These are phyloP conservation scores for Chenopodium quinoa DNA, from an alignment of 148 eudicot genomes.

Conservation along the genomic window DNA sequence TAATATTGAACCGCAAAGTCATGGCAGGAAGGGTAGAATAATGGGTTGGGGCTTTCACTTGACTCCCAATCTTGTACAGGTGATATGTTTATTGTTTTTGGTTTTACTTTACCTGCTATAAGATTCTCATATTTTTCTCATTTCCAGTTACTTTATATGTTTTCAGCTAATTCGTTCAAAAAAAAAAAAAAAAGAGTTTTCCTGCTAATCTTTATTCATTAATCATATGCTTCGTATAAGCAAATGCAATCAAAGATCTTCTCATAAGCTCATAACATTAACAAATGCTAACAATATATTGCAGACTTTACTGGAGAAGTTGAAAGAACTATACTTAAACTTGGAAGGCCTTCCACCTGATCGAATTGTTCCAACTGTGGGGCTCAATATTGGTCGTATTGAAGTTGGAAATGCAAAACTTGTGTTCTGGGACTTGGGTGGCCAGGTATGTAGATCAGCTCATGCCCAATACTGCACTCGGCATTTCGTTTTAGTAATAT, in stretches of 20 bases:
- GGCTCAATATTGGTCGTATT: constrained; percentile 94
- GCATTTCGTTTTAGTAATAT: not conserved
- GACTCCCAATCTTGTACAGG: not conserved
- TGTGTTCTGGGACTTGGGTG: constrained; percentile 99
- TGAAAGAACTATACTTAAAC: constrained; percentile 82
- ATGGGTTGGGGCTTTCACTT: not conserved
- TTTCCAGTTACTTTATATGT: not conserved
- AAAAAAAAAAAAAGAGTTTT: no score
- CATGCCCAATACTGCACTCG: not conserved
- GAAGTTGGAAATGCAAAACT: constrained; percentile 89
- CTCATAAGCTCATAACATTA: not conserved
- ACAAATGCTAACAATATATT: not conserved
- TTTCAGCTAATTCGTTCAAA: not conserved
- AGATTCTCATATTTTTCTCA: not conserved
- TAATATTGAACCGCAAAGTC: not conserved
- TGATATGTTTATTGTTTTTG: no score
- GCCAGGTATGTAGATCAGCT: constrained; percentile 64
- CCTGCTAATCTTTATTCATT: not conserved
- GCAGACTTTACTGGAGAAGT: constrained; percentile 86
- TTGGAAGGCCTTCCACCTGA: constrained; percentile 92
- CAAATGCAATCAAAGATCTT: not conserved
- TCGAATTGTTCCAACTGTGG: constrained; percentile 97
- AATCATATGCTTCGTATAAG: not conserved
- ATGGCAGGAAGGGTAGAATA: not conserved
- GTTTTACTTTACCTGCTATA: not conserved